Evolutionary conservation across 495 filamentous ascomycete genomes (phyloP).

Genomic region (Collariella sp.): DNA sequence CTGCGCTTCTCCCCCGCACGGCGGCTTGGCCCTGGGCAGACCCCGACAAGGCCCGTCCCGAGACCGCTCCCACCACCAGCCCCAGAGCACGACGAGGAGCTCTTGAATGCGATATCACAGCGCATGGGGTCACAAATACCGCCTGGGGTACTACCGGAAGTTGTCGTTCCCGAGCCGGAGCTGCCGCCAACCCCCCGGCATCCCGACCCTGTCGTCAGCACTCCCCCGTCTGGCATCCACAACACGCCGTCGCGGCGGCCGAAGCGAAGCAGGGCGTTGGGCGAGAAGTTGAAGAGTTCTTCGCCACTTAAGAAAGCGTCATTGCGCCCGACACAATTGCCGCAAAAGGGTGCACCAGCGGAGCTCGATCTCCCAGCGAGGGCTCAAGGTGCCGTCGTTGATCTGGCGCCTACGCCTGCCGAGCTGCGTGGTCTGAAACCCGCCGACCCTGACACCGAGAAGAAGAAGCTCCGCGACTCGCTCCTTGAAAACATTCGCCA

Average conservation of each 20-base stretch:
- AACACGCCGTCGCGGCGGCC: slow-evolving; percentile 42
- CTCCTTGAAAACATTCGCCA: slow-evolving; percentile 31
- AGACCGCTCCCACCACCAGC: slow-evolving; percentile 34
- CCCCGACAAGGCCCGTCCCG: slow-evolving; percentile 28
- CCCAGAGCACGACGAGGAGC: slow-evolving; percentile 36
- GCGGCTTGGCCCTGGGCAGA: slow-evolving; percentile 17
- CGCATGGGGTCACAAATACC: slow-evolving; percentile 29
- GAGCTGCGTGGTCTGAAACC: slow-evolving; percentile 30
- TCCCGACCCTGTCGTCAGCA: slow-evolving; percentile 44
- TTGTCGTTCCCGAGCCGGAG: slow-evolving; percentile 48
- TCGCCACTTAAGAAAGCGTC: slow-evolving; percentile 40
- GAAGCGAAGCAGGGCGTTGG: slow-evolving; percentile 31
- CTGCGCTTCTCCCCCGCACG: slow-evolving; percentile 34
- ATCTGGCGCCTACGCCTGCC: slow-evolving; percentile 8
- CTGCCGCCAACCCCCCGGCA: slow-evolving; percentile 63
- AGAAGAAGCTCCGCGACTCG: slow-evolving; percentile 31
- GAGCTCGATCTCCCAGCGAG: slow-evolving; percentile 3
- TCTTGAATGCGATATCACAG: slow-evolving; percentile 35
- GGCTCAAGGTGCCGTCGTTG: not conserved
- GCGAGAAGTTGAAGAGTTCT: slow-evolving; percentile 33
- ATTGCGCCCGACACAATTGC: not conserved
- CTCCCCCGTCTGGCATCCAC: slow-evolving; percentile 46
- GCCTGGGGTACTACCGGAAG: slow-evolving; percentile 32
- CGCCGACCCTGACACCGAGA: slow-evolving; percentile 30
- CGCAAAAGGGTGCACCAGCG: not conserved